Conservation (phyloP, 306 rosid species). For the Fragaria nilgerrensis region DNA sequence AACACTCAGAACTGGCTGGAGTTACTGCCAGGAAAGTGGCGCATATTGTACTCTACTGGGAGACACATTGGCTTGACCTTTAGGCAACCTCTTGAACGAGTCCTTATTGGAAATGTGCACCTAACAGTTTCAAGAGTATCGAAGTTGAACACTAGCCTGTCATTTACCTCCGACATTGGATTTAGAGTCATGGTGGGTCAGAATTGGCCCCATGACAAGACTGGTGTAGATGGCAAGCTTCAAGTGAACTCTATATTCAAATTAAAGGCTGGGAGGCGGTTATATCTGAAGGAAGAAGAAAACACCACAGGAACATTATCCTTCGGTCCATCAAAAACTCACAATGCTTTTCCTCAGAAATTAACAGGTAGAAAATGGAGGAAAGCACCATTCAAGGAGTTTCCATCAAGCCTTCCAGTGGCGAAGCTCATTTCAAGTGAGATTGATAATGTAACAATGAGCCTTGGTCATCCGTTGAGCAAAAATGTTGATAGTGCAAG, state of each 20-base stretch:
- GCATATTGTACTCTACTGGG: slow-evolving; percentile 86
- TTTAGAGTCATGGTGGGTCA: slow-evolving; percentile 76
- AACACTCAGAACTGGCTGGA: slow-evolving; percentile 76
- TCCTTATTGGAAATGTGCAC: slow-evolving; percentile 71
- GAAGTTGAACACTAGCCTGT: slow-evolving; percentile 47
- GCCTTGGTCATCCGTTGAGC: slow-evolving; percentile 59
- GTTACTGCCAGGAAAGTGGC: slow-evolving; percentile 93
- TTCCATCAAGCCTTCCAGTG: slow-evolving; percentile 87
- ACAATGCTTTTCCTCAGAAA: slow-evolving; percentile 58
- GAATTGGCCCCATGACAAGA: slow-evolving; percentile 87
- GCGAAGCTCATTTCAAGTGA: slow-evolving; percentile 71
- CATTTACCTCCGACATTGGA: slow-evolving; percentile 57
- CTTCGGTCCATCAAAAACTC: slow-evolving; percentile 38
- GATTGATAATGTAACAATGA: slow-evolving; percentile 59
- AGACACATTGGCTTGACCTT: slow-evolving; percentile 87
- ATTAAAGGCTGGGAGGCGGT: slow-evolving; percentile 62
- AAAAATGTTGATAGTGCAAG: slow-evolving; percentile 44
- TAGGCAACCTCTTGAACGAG: slow-evolving; percentile 78
- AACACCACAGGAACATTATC: slow-evolving; percentile 37
- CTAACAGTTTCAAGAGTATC: slow-evolving; percentile 58
- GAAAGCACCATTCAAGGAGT: slow-evolving; percentile 82
- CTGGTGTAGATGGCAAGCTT: slow-evolving; percentile 68
- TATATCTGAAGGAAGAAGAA: slow-evolving; percentile 73
- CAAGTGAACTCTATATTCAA: slow-evolving; percentile 55
- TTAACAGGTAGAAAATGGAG: slow-evolving; percentile 70